Conservation (phyloP, 2,329 filamentous ascomycete species). For the Penicillium hesseltinei region DNA sequence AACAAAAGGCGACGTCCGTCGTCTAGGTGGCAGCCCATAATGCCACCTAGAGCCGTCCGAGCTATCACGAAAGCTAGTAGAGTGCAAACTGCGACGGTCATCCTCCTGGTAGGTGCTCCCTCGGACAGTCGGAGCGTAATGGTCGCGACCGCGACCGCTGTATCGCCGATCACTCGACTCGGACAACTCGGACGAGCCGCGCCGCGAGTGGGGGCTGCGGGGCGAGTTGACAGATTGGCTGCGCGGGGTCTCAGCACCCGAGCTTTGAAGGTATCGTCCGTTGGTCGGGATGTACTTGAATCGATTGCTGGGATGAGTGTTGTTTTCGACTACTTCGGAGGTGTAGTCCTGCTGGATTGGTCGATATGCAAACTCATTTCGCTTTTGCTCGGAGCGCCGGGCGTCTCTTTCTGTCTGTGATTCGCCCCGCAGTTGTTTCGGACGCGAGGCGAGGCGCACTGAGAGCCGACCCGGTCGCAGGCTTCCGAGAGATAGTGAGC, state of each 20-base stretch:
- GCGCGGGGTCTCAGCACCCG: constrained; percentile 7
- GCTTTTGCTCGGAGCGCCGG: constrained; percentile 11
- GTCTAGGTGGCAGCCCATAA: constrained; percentile 15
- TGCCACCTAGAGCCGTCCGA: constrained; percentile 11
- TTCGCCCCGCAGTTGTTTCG: constrained; percentile 18
- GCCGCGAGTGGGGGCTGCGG: constrained; percentile 4
- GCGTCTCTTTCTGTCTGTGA: constrained; percentile 6
- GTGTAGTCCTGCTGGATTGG: constrained; percentile 35
- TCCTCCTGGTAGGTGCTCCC: constrained; percentile 13
- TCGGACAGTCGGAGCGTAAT: neutral
- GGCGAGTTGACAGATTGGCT: constrained; percentile 20
- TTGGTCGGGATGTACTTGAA: constrained; percentile 37
- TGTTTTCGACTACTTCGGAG: constrained; percentile 28
- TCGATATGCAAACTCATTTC: constrained; percentile 34
- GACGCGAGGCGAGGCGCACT: constrained; percentile 27
- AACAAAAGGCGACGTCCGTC: constrained; percentile 18
- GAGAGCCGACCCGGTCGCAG: constrained; percentile 31
- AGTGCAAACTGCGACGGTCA: constrained; percentile 12
- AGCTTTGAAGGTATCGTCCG: constrained; percentile 26
- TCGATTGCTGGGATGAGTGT: constrained; percentile 11
- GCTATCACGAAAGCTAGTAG: constrained; percentile 12
- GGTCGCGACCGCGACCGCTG: neutral
- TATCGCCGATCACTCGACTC: constrained; percentile 8
- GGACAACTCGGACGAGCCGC: constrained; percentile 11
- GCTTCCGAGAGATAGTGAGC: constrained; percentile 22